Evolutionary conservation across 1,284 basidiomycete genomes (phyloP), one percentile per base, ranked within the genome.

Genomic region (Dichomitus squalens): DNA sequence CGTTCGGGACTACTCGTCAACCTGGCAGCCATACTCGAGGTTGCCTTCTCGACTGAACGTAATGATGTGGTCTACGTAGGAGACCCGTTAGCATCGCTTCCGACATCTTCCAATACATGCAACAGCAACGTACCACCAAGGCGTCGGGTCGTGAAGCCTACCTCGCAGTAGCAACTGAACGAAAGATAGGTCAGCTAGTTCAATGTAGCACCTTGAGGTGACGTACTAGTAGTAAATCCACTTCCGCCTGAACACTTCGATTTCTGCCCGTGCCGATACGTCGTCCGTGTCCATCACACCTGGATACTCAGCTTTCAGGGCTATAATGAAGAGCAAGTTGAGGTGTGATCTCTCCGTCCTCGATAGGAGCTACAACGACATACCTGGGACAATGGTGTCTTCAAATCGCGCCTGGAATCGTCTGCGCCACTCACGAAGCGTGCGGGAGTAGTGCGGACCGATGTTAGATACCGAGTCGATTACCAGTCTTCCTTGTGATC

Each of bases 401-500:
- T 88, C 83, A 68, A 92, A 94, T n/a, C 70, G 70, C n/a, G 74
- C 72, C 49, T 83, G 73, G 73, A 93, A 93, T 3, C 88, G 78
- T 23, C 74, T 67, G 18, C 86, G 77, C 91, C 91, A 93, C 74
- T 92, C 90, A n/a, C 90, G 79, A n/a, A 93, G 77, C 5, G 92
- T 93, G 4, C 90, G 81, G 2, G 90, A 83, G 70, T 93, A 93
- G 71, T 93, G 89, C 27, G 86, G 86, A 27, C 90, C 91, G 63
- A 93, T 92, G 72, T 92, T 92, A n/a, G 79, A 79, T 6, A 92
- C 77, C 16, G 85, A 85, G 63, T 93, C 91, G 35, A 92, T 80
- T 23, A 88, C 75, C 31, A 93, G 79, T 12, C 78, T 76, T 21
- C 85, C 84, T 23, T 79, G 69, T 1, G 86, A 79, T 7, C 87